Evolutionary conservation across 306 rosid genomes (phyloP).

Genomic region (Pyrus communis): DNA sequence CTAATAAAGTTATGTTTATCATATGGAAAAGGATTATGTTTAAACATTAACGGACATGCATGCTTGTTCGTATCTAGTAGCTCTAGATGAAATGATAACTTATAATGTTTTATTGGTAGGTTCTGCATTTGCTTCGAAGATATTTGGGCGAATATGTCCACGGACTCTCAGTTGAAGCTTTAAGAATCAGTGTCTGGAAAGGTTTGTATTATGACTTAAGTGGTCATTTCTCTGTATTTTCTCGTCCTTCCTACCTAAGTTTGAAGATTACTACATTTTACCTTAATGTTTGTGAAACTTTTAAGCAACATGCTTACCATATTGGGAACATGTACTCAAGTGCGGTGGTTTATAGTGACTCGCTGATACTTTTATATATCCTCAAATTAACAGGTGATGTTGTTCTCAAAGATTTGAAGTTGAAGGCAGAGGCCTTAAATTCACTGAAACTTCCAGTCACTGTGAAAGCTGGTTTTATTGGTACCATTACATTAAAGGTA

Average conservation of each 20-base stretch:
- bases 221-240: conserved; percentile 8
- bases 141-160: conserved; percentile 97
- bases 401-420: conserved; percentile 86
- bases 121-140: conserved; percentile 81
- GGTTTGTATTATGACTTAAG: conserved; percentile 46
- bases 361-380: neutral
- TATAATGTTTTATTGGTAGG: conserved; percentile 33
- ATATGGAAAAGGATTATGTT: neutral
- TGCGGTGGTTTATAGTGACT: neutral
- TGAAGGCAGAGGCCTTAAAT: conserved; percentile 92
- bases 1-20: neutral
- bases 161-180: conserved; percentile 87
- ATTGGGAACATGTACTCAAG: neutral
- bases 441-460: conserved; percentile 91
- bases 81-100: neutral
- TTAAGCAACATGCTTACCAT: neutral
- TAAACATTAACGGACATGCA: neutral
- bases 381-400: conserved; percentile 65
- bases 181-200: conserved; percentile 96
- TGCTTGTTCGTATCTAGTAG: neutral
- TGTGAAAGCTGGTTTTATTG: conserved; percentile 95
- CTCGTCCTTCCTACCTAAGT: neutral
- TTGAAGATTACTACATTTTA: neutral
- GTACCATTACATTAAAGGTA: conserved; percentile 89
- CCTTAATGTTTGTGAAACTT: neutral